phyloP scores from a whole-genome alignment of 2,329 filamentous ascomycete species.

The Cladophialophora psammophila region DNA sequence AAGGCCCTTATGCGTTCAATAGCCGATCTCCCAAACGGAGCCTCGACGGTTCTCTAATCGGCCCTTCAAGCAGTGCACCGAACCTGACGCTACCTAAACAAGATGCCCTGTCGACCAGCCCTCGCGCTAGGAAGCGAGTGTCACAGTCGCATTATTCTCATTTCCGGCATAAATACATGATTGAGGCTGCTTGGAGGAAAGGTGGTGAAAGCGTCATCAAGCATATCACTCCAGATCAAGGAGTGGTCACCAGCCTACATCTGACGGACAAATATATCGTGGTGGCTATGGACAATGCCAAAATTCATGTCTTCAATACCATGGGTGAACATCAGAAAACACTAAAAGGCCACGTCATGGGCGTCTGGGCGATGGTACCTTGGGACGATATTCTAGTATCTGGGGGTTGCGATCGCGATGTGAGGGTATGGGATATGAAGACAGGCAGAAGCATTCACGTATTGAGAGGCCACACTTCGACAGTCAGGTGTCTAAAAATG shows the following conservation, averaged over 20 bases:
- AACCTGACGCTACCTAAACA: conserved; percentile 52
- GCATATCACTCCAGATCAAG: conserved; percentile 94
- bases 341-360: conserved; percentile 95
- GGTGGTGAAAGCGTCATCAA: conserved; percentile 83
- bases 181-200: conserved; percentile 95
- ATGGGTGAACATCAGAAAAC: conserved; percentile 88
- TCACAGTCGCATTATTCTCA: conserved; percentile 90
- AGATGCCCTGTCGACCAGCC: conserved; percentile 34
- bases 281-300: conserved; percentile 95
- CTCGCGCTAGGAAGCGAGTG: conserved; percentile 59
- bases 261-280: conserved; percentile 96
- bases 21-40: conserved; percentile 35
- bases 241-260: conserved; percentile 94
- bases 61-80: conserved; percentile 56
- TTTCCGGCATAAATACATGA: conserved; percentile 96
- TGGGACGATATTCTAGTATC: conserved; percentile 96
- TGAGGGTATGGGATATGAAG: conserved; percentile 94
- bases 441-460: conserved; percentile 84
- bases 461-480: conserved; percentile 92
- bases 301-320: conserved; percentile 97
- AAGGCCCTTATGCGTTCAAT: conserved; percentile 49
- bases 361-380: conserved; percentile 99
- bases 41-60: conserved; percentile 39
- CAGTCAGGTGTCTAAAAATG: conserved; percentile 97
- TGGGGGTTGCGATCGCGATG: conserved; percentile 94